A percentile compares a stretch with the other conserved stretches of the same genome.
Evolutionary conservation across 768 basidiomycete species (phyloP).

Genomic region (Kondoa malvinella): DNA sequence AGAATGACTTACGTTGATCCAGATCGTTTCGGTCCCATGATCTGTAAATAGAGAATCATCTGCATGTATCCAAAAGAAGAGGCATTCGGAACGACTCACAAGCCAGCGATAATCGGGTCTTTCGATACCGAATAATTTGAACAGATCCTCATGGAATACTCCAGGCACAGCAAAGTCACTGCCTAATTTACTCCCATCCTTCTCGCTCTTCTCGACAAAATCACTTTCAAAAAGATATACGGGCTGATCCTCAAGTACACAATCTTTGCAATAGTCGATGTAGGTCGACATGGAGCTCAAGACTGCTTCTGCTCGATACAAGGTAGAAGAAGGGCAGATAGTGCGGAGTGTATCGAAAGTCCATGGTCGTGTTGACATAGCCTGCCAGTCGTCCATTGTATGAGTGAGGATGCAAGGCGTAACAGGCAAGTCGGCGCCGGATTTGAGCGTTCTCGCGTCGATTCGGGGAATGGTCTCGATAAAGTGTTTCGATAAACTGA

Average conservation of each 20-base stretch:
- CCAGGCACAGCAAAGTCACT: slow-evolving; percentile 20
- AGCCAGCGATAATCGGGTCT: slow-evolving; percentile 29
- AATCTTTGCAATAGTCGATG: slow-evolving; percentile 19
- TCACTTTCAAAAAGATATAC: slow-evolving; percentile 29
- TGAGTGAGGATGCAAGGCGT: slow-evolving; percentile 23
- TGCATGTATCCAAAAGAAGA: neutral
- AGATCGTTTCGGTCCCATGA: slow-evolving; percentile 26
- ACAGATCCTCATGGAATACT: slow-evolving; percentile 27
- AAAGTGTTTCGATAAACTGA: slow-evolving; percentile 13
- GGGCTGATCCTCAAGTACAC: slow-evolving; percentile 25
- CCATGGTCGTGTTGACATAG: slow-evolving; percentile 19
- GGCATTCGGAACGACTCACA: slow-evolving; percentile 11
- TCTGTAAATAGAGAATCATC: slow-evolving; percentile 9
- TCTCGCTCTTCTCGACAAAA: slow-evolving; percentile 23
- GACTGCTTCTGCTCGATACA: slow-evolving; percentile 27
- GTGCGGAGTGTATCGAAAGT: slow-evolving; percentile 18
- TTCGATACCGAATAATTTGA: slow-evolving; percentile 22
- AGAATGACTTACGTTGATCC: too few species aligned
- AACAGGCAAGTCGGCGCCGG: slow-evolving; percentile 5
- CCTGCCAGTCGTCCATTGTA: slow-evolving; percentile 20
- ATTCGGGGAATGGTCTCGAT: slow-evolving; percentile 13
- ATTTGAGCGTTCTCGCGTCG: neutral
- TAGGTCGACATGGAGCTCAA: slow-evolving; percentile 21
- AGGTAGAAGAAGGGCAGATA: slow-evolving; percentile 16
- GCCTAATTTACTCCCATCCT: slow-evolving; percentile 6